Evolutionary conservation across 2,329 filamentous ascomycete genomes (phyloP), one percentile per base, ranked within the genome.

Genomic region (Exophiala lecanii-corni): DNA sequence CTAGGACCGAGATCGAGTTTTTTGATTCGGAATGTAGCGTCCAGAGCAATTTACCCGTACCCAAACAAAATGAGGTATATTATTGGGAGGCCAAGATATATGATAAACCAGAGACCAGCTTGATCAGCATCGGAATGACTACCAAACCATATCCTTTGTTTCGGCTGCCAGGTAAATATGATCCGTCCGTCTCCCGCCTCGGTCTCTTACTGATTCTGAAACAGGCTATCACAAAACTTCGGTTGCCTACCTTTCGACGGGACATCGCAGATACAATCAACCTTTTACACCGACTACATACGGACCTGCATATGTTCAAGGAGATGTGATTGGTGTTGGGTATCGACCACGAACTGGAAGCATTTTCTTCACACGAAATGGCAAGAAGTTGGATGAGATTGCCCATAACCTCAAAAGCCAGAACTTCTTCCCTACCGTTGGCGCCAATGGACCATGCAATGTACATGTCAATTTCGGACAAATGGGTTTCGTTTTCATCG

Each of bases 41-140:
- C 50, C 88, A 95, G 72, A 94, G 86, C 72, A 98, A 98, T 59
- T 68, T 98, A 30, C 92, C 92, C 1, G 88, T 98, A 5, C 92
- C 92, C 10, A 98, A 98, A 62, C 92, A 98, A 62, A 98, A 98
- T 61, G 92, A 98, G 60, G 91, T 97, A 9, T 98, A 98, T 66
- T 98, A 98, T 67, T 98, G 92, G 92, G 92, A 98, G 66, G 86
- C 89, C 43, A 98, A 98, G 72, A 84, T 98, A 40, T 98, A 94
- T 68, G 92, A 98, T 50, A 97, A 97, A 68, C 89, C 92, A 3
- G 92, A 97, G 51, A 80, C 72, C 46, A 94, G 88, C 0, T 70
- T 88, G 54, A 76, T 98, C 50, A 89, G 86, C 61, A 89, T 98
- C 56, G 92, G 92, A 55, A 86, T 98, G 74, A 86, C 86, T 34